Conservation (phyloP, 2,329 filamentous ascomycete genomes). For the Colletotrichum tropicale region DNA sequence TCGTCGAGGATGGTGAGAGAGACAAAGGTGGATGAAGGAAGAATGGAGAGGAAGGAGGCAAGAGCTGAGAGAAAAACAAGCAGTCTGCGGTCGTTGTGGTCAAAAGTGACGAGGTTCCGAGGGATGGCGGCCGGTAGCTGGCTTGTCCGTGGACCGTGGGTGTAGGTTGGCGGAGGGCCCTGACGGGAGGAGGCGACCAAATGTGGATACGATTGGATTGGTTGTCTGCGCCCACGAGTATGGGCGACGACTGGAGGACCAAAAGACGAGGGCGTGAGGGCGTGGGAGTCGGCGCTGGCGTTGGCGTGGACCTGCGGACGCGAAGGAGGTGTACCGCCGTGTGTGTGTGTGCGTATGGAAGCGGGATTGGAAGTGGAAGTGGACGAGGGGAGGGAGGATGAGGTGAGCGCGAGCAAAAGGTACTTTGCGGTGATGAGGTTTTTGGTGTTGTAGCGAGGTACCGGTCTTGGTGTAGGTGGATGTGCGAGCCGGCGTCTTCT, state of each 20-base stretch:
- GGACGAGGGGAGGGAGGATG: neutral
- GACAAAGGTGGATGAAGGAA: neutral
- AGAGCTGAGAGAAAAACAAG: neutral
- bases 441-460: neutral
- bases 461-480: neutral
- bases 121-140: conserved; percentile 10
- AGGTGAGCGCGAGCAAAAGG: neutral
- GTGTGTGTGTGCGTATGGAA: neutral
- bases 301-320: neutral
- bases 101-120: conserved; percentile 20
- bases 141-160: conserved; percentile 5
- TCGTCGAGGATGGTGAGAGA: neutral
- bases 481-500: neutral
- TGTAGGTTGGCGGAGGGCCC: neutral
- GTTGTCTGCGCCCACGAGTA: neutral
- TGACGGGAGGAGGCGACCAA: conserved; percentile 16
- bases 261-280: neutral
- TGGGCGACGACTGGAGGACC: neutral
- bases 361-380: conserved; percentile 5
- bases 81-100: conserved; percentile 3
- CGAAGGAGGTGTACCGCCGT: neutral
- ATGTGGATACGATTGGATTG: neutral
- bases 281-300: neutral
- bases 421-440: neutral
- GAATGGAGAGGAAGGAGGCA: neutral